Base-by-base conservation (phyloP, 306 rosid genomes). In the Gastrolobium bilobum region DNA sequence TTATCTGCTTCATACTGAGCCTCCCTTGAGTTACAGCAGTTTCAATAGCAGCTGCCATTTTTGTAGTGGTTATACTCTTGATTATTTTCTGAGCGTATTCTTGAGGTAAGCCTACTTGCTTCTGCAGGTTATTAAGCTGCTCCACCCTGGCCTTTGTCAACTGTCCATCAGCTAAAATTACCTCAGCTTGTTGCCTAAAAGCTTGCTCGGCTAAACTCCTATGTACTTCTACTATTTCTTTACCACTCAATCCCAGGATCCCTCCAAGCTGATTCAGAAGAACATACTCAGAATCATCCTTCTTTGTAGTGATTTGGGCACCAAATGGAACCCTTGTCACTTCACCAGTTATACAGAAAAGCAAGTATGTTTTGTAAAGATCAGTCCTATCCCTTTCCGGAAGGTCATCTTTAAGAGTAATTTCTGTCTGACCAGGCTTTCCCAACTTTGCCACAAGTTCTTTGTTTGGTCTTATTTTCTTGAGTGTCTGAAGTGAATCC, bases 81-180 rank as follows among this genome's bases (percentile, higher is more conserved):
- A 91, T 95, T 69, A 95, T 90, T 92, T 91, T 93, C 81, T 95
- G 95, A n/a, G 97, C 98, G 80, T 90, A 93, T 77, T 93, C 91
- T 60, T 88, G 78, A 81, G 97, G 90, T 78, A 95, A 89, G 51
- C 99, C 99, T 52, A 91, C 95, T 85, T 95, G 87, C 88, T 89
- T 89, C 91, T 91, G 97, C 83, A 95, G 66, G 66, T 83, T 86
- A 76, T 76, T 85, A 68, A 95, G 99, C 82, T 93, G 96, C 77
- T 95, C 98, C 62, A 91, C 86, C 78, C 93, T 86, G 84, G 93
- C 92, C 70, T 95, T 93, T 50, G 98, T 88, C 86, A 95, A 84
- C 85, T 91, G 99, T 64, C 99, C 98, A 78, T 93, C 99, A 33
- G 99, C 99, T 80, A 95, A 86, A 86, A 95, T 93, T 46, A 95